These are phyloP conservation scores for Sporothrix euskadiensis DNA, from an alignment of 2,329 filamentous ascomycete genomes.

Conservation along the genomic window DNA sequence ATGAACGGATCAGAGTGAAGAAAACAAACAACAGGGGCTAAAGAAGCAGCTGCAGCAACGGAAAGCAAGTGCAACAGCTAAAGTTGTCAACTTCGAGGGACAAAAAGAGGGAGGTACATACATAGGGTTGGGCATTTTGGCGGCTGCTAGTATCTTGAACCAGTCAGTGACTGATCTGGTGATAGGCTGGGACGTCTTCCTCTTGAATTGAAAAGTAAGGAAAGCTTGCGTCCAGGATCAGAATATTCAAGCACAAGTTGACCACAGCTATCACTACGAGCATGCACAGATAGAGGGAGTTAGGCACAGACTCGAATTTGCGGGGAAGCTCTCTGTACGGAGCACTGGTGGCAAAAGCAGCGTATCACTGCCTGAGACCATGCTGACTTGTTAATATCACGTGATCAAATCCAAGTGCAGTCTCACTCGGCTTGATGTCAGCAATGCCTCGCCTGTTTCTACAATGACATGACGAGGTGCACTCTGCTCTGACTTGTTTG, in stretches of 20 bases:
- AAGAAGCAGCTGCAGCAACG: background rate
- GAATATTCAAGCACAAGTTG: background rate
- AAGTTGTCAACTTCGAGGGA: background rate
- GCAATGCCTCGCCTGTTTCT: conserved; percentile 1
- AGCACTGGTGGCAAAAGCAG: background rate
- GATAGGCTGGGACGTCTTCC: background rate
- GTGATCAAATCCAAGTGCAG: background rate
- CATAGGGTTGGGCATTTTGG: conserved; percentile 15
- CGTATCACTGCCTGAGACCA: background rate
- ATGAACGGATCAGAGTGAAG: no score
- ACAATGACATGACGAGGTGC: background rate
- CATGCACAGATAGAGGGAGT: background rate
- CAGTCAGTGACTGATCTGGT: background rate
- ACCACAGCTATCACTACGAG: background rate
- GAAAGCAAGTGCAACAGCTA: background rate
- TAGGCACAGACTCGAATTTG: background rate
- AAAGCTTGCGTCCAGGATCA: background rate
- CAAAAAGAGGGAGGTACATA: background rate
- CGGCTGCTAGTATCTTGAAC: background rate
- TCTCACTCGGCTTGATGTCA: conserved; percentile 8
- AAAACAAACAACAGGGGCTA: background rate
- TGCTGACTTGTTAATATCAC: background rate
- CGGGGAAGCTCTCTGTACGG: conserved; percentile 7
- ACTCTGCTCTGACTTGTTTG: background rate
- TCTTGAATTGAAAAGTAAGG: background rate